Percentiles rank a stretch among this genome's conserved stretches.
These are phyloP conservation scores for Paramecium tetraurelia DNA, from an alignment of 73 alveolate genomes.

Conservation along the genomic window DNA sequence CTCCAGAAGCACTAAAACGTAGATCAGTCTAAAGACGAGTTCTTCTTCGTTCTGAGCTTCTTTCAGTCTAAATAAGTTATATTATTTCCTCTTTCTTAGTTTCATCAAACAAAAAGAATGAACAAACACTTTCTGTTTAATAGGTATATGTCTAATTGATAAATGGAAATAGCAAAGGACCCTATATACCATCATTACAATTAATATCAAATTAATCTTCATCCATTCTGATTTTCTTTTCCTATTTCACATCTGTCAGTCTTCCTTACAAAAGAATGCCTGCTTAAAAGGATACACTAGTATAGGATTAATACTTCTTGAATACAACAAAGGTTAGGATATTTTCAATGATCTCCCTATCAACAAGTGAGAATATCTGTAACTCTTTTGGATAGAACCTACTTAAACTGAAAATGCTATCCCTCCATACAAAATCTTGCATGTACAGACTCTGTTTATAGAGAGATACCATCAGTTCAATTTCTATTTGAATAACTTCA, in stretches of 20 bases:
- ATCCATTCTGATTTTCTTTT: neutral
- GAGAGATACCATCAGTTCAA: neutral
- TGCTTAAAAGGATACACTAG: neutral
- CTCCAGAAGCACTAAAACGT: neutral
- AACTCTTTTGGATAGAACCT: conserved; percentile 17
- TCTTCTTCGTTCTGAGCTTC: neutral
- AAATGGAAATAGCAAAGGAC: conserved; percentile 24
- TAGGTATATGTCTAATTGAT: neutral
- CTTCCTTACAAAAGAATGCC: neutral
- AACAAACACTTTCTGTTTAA: neutral
- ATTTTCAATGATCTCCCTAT: neutral
- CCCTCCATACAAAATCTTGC: conserved; percentile 28
- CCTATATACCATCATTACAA: neutral
- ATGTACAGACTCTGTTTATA: conserved; percentile 3
- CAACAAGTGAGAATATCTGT: neutral
- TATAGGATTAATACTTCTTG: neutral
- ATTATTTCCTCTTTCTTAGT: conserved; percentile 29
- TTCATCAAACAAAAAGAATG: conserved; percentile 16
- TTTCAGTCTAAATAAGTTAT: neutral
- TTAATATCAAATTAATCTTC: neutral
- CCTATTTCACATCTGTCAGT: neutral
- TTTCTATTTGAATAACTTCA: neutral
- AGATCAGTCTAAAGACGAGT: neutral
- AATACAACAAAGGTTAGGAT: neutral
- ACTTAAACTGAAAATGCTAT: neutral